These are phyloP conservation scores for Auriscalpium orientale DNA, from an alignment of 768 basidiomycete genomes.

Conservation along the genomic window DNA sequence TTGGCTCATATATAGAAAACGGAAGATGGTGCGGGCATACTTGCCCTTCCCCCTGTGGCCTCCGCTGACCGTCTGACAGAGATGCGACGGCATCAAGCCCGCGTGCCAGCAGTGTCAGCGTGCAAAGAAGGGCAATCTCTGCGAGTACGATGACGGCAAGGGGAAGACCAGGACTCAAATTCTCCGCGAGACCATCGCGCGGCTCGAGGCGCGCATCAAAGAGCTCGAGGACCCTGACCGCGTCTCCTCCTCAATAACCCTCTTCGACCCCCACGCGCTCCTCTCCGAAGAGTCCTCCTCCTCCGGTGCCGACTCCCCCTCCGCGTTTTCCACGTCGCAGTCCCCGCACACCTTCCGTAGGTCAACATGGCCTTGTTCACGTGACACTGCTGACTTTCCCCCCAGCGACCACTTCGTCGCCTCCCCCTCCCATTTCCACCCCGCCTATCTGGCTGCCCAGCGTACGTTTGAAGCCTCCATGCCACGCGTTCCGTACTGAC, in stretches of 20 bases:
- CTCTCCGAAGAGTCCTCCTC: conserved; percentile 27
- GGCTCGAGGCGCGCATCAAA: conserved; percentile 61
- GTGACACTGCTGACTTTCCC: conserved; percentile 8
- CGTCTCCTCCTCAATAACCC: conserved; percentile 54
- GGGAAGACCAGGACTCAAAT: conserved; percentile 77
- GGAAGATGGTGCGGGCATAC: conserved; percentile 13
- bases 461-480: not conserved
- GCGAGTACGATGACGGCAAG: conserved; percentile 81
- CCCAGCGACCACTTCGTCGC: not conserved
- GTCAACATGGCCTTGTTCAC: conserved; percentile 41
- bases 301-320: conserved; percentile 26
- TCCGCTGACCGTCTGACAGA: conserved; percentile 30
- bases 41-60: not conserved
- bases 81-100: conserved; percentile 73
- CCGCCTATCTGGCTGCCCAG: conserved; percentile 1
- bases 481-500: not conserved
- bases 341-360: conserved; percentile 29
- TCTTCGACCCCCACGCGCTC: conserved; percentile 59
- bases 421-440: not conserved
- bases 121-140: conserved; percentile 67
- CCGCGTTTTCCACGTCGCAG: conserved; percentile 24
- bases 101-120: conserved; percentile 72
- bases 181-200: conserved; percentile 67
- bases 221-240: conserved; percentile 75
- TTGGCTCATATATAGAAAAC: conserved; percentile 7